Evolutionary conservation across 208 protist genomes (phyloP), one percentile per base, ranked within the genome.

Genomic region (Blechomonas ayalai): DNA sequence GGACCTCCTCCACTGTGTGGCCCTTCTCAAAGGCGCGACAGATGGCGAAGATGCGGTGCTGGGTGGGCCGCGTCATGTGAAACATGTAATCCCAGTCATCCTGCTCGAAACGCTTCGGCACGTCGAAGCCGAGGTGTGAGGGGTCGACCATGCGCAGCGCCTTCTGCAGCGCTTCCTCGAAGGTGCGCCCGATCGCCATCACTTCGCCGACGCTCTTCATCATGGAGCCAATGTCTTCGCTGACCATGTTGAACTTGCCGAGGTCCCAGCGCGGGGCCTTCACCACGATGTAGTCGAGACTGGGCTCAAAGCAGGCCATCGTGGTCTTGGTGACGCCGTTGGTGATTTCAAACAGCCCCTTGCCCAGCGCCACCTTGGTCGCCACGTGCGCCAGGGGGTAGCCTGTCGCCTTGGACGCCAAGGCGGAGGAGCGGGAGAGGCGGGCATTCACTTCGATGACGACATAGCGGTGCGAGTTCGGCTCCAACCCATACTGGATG

Each of bases 371-470:
- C 33, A 99, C 79, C 58, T 99, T 98, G 15, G 96, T 91, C 24
- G 97, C 97, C 20, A 99, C 96, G 66, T 97, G 97, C 20, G 97
- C 97, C 6, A 99, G 77, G 42, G 97, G 97, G 72, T 99, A 99
- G 42, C 97, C 97, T n/a, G 97, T 98, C 15, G 97, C 97, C 82
- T 99, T 99, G 45, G 85, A 97, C 15, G 97, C 97, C 6, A 99
- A 79, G 13, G 97, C 97, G 5, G 91, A 97, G 22, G 81, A 96
- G 47, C 97, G 91, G 13, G 91, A 98, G 10, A 99, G 90, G 34
- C 97, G 90, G 3, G 97, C 96, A 73, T 99, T 99, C 1, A 99
- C 97, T 64, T 98, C 97, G 60, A 99, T 98, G 51, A 99, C 97
- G 54, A 89, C 95, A 85, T 99, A 99, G 42, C 95, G 78, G 39